Conservation (phyloP, 345 rosid species). For the Draba incana region DNA sequence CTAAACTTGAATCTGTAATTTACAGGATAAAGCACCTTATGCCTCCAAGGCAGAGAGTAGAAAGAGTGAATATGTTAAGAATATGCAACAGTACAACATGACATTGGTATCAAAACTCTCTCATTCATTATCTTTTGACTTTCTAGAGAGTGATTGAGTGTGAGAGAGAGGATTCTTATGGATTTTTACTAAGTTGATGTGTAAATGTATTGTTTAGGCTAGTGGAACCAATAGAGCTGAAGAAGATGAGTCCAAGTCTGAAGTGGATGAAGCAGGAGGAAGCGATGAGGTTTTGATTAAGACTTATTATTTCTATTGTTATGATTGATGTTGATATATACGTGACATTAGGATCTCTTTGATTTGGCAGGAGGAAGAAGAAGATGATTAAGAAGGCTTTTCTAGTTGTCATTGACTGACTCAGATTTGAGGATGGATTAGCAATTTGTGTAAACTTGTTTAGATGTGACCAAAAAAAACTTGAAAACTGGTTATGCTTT, state of each 20-base stretch:
- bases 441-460: conserved; percentile 33
- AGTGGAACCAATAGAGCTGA: conserved; percentile 54
- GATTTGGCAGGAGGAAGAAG: conserved; percentile 60
- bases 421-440: conserved; percentile 39
- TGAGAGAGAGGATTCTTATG: not conserved
- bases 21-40: conserved; percentile 72
- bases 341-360: not conserved
- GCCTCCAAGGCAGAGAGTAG: conserved; percentile 60
- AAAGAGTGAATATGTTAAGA: conserved; percentile 66
- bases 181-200: not conserved
- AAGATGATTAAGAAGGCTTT: conserved; percentile 44
- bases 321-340: not conserved
- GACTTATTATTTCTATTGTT: not conserved
- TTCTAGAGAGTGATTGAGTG: not conserved
- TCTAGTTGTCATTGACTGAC: conserved; percentile 36
- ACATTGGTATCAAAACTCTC: conserved; percentile 47
- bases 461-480: conserved; percentile 29
- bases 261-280: conserved; percentile 64
- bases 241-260: conserved; percentile 82
- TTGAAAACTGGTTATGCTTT: conserved; percentile 31
- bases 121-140: not conserved
- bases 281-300: conserved; percentile 55
- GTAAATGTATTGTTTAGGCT: conserved; percentile 42
- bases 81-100: conserved; percentile 65
- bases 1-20: not conserved